These are phyloP conservation scores for Phlegmacium glaucopus DNA, from an alignment of 768 basidiomycete species.

Conservation along the genomic window DNA sequence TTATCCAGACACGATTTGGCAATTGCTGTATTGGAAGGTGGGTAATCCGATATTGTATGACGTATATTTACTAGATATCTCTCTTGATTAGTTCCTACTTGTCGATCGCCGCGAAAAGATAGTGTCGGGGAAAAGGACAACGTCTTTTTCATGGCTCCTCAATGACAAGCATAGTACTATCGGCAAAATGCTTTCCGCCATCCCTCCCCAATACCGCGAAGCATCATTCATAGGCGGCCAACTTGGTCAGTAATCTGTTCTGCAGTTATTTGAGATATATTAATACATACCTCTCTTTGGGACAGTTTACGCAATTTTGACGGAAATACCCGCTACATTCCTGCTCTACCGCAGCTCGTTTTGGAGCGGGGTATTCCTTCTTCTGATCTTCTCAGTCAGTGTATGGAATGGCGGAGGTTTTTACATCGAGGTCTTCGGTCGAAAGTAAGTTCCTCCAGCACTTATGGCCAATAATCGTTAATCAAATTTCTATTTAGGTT, in stretches of 20 bases:
- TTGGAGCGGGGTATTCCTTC: conserved; percentile 76
- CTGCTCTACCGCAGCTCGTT: conserved; percentile 76
- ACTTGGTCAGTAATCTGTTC: conserved; percentile 9
- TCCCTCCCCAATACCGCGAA: conserved; percentile 62
- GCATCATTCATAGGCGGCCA: conserved; percentile 83
- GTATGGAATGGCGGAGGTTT: conserved; percentile 97
- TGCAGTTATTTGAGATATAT: background rate
- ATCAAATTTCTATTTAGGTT: conserved; percentile 49
- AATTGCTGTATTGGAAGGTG: conserved; percentile 91
- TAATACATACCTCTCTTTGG: background rate
- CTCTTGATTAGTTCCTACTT: conserved; percentile 63
- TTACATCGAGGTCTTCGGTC: conserved; percentile 95
- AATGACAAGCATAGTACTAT: conserved; percentile 87
- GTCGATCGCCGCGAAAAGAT: conserved; percentile 88
- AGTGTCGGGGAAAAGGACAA: conserved; percentile 85
- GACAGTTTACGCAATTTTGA: conserved; percentile 79
- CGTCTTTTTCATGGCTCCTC: conserved; percentile 84
- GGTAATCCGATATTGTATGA: conserved; percentile 2
- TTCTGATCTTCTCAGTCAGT: conserved; percentile 79
- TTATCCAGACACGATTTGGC: conserved; percentile 82
- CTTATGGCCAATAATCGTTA: conserved; percentile 8
- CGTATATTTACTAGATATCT: background rate
- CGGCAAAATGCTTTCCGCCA: conserved; percentile 61
- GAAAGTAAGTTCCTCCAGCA: conserved; percentile 64
- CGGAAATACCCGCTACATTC: conserved; percentile 82